Conservation (phyloP, 371 early-diverging fungal genomes). For the Mortierella polycephala region DNA sequence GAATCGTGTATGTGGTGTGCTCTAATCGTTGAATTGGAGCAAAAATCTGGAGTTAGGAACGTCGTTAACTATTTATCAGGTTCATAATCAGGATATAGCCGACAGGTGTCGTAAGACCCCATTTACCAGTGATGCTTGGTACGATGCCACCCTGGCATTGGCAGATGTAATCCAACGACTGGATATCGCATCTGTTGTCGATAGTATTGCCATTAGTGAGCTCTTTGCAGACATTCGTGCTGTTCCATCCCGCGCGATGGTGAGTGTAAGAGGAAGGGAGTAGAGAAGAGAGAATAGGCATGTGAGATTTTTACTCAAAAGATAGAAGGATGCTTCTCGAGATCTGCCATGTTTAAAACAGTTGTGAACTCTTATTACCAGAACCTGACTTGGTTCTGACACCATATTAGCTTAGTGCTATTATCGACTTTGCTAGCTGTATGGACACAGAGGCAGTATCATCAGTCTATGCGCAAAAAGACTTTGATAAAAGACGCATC, state of each 20-base stretch:
- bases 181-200: constrained; percentile 39
- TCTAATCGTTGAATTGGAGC: constrained; percentile 22
- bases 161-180: constrained; percentile 25
- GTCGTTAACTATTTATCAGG: too few species aligned
- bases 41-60: too few species aligned
- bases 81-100: too few species aligned
- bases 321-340: not conserved
- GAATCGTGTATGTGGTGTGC: constrained; percentile 56
- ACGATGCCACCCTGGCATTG: constrained; percentile 32
- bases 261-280: not conserved
- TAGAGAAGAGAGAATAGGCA: not conserved
- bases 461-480: not conserved
- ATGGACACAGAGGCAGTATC: not conserved
- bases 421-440: constrained; percentile 35
- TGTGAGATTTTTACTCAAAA: not conserved
- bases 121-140: constrained; percentile 39
- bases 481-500: not conserved
- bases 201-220: constrained; percentile 24
- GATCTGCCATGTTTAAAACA: not conserved
- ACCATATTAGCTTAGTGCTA: constrained; percentile 49
- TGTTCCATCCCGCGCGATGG: not conserved
- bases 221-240: constrained; percentile 50
- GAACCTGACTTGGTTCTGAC: constrained; percentile 46
- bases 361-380: constrained; percentile 31
- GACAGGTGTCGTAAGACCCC: not conserved